These are phyloP conservation scores for Chenopodium quinoa DNA, from an alignment of 148 eudicot genomes.

Conservation along the genomic window DNA sequence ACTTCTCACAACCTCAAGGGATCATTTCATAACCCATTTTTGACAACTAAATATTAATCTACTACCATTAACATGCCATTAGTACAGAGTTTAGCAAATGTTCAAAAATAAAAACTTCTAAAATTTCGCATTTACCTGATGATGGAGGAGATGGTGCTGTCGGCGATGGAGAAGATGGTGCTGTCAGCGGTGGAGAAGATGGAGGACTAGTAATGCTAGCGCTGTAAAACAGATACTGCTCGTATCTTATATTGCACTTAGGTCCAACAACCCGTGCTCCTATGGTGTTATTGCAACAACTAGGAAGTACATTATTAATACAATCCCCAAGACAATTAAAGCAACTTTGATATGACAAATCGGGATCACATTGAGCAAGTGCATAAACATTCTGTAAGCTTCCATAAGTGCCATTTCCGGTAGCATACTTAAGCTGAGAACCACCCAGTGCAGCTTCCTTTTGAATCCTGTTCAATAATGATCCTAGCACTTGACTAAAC, in stretches of 20 bases:
- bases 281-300: background rate
- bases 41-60: too few species aligned
- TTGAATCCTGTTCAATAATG: conserved; percentile 13
- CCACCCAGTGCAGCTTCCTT: conserved; percentile 17
- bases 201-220: background rate
- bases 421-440: conserved; percentile 26
- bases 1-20: too few species aligned
- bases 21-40: too few species aligned
- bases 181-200: background rate
- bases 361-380: conserved; percentile 28
- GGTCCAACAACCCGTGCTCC: conserved; percentile 19
- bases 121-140: too few species aligned
- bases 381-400: background rate
- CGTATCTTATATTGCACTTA: conserved; percentile 33
- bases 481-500: conserved; percentile 14
- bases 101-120: too few species aligned
- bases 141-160: too few species aligned
- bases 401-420: conserved; percentile 3
- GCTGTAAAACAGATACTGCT: conserved; percentile 10
- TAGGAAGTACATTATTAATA: background rate
- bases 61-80: too few species aligned
- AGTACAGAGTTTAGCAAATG: too few species aligned
- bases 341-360: conserved; percentile 17
- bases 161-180: too few species aligned
- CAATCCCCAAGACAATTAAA: conserved; percentile 7